These are phyloP conservation scores for Litchi chinensis DNA, from an alignment of 345 rosid genomes.

Conservation along the genomic window DNA sequence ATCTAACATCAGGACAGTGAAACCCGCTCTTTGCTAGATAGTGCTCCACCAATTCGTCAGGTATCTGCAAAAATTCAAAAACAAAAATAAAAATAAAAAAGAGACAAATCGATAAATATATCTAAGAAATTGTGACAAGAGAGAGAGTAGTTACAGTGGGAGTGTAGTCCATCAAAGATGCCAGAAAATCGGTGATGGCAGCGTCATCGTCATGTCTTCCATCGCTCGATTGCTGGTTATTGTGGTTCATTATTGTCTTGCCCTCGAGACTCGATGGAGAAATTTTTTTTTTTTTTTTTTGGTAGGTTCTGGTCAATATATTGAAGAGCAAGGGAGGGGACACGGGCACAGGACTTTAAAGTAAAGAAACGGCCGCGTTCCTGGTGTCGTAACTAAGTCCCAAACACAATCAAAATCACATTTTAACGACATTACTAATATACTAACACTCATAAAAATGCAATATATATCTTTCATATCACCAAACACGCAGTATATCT, in stretches of 20 bases:
- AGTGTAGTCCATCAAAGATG: constrained; percentile 86
- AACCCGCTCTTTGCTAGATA: constrained; percentile 96
- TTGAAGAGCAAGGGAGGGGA: neutral
- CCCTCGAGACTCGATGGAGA: neutral
- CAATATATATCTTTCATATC: too few relatives aligned
- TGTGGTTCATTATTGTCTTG: constrained; percentile 49
- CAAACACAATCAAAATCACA: too few relatives aligned
- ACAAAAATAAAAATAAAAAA: constrained; percentile 1
- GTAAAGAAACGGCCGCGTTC: neutral
- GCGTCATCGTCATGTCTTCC: constrained; percentile 85
- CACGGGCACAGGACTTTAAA: neutral
- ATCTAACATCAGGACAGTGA: constrained; percentile 92
- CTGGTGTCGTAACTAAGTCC: neutral
- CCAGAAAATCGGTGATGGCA: constrained; percentile 74
- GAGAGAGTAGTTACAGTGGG: constrained; percentile 53
- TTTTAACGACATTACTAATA: too few relatives aligned
- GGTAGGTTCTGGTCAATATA: neutral
- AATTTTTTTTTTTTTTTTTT: neutral
- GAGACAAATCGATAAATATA: neutral
- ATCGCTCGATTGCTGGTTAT: constrained; percentile 49
- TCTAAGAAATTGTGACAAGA: neutral
- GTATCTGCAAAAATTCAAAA: constrained; percentile 54
- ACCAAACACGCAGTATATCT: too few relatives aligned
- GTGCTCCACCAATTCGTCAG: constrained; percentile 94
- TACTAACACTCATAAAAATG: too few relatives aligned